phyloP scores from a whole-genome alignment of 768 basidiomycete genomes.

The Butyriboletus loyo region DNA sequence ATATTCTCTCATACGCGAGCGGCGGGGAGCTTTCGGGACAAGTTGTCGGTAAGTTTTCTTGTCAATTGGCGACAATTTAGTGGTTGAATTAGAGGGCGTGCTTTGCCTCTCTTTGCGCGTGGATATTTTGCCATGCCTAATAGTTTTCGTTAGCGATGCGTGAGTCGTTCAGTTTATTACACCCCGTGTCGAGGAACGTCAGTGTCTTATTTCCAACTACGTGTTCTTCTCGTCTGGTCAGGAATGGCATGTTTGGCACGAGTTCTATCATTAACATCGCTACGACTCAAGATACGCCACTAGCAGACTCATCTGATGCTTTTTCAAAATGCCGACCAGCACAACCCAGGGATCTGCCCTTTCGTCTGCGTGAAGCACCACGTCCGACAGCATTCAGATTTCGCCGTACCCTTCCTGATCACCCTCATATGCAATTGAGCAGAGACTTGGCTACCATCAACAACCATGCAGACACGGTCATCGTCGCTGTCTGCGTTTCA shows the following conservation, averaged over 20 bases:
- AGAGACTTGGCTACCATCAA: not conserved
- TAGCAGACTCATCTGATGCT: not conserved
- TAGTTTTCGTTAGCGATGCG: constrained; percentile 43
- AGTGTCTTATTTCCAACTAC: not conserved
- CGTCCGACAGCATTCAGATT: not conserved
- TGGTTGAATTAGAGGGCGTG: not conserved
- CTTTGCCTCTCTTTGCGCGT: not conserved
- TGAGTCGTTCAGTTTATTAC: constrained; percentile 30
- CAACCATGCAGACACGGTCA: constrained; percentile 3
- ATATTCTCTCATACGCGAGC: constrained; percentile 43
- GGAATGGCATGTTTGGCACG: constrained; percentile 37
- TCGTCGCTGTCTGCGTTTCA: constrained; percentile 21
- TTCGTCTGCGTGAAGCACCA: not conserved
- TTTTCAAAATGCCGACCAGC: constrained; percentile 13
- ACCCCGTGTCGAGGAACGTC: not conserved
- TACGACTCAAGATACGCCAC: constrained; percentile 2
- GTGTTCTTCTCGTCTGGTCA: constrained; percentile 17
- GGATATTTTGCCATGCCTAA: not conserved
- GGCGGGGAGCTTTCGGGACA: constrained; percentile 34
- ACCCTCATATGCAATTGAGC: constrained; percentile 2
- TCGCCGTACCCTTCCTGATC: not conserved
- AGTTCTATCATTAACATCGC: not conserved
- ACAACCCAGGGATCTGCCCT: not conserved
- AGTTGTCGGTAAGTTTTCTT: constrained; percentile 33
- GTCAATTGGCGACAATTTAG: not conserved